Conservation (phyloP, 352 stramenopile species). For the Pythium guiyangense region DNA sequence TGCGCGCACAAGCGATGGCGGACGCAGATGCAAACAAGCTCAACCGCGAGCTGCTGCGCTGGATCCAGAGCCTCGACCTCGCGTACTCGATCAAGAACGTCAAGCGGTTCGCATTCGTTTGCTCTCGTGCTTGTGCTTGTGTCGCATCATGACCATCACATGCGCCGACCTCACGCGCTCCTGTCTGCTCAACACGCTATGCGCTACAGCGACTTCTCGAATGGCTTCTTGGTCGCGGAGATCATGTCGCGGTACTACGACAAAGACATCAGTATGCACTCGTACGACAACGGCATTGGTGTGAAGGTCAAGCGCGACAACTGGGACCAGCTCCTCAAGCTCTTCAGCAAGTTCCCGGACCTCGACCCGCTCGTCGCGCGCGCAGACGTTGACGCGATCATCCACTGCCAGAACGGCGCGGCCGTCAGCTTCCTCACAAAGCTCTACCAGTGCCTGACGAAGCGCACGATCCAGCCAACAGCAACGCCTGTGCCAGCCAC, state of each 20-base stretch:
- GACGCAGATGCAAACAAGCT: slow-evolving; percentile 56
- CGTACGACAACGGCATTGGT: slow-evolving; percentile 90
- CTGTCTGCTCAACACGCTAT: background rate
- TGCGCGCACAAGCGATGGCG: slow-evolving; percentile 4
- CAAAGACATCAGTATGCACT: slow-evolving; percentile 92
- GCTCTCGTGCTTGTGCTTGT: slow-evolving; percentile 5
- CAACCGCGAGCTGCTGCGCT: slow-evolving; percentile 88
- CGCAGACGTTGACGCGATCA: slow-evolving; percentile 75
- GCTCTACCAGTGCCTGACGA: slow-evolving; percentile 89
- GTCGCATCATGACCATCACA: no score
- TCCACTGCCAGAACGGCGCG: slow-evolving; percentile 88
- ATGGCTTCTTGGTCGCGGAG: slow-evolving; percentile 90
- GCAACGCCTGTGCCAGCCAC: slow-evolving; percentile 1
- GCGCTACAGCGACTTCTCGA: slow-evolving; percentile 79
- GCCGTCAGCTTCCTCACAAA: slow-evolving; percentile 83
- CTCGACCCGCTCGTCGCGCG: slow-evolving; percentile 52
- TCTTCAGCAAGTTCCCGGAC: slow-evolving; percentile 75
- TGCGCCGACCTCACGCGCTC: background rate
- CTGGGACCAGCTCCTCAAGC: slow-evolving; percentile 83
- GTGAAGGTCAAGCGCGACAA: slow-evolving; percentile 91
- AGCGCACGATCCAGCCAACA: slow-evolving; percentile 78
- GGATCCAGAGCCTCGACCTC: slow-evolving; percentile 92
- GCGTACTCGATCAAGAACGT: slow-evolving; percentile 94
- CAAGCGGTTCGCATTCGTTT: slow-evolving; percentile 51
- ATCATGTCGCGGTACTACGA: slow-evolving; percentile 92